Base-by-base conservation (phyloP, 805 yeast species). In the Starmera caribaea region DNA sequence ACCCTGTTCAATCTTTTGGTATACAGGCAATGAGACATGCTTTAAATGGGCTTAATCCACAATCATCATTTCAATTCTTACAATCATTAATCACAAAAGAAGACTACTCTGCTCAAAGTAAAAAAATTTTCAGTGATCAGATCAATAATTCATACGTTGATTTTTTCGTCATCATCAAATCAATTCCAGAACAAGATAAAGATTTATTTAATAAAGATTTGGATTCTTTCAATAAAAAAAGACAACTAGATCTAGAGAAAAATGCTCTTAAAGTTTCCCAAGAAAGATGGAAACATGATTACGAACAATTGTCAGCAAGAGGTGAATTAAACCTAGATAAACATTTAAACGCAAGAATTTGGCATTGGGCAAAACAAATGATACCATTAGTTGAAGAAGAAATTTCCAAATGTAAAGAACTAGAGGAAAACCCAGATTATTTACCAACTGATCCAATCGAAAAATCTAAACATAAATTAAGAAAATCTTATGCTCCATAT, bases 281-380 rank as follows among this genome's bases (percentile, higher is more conserved):
- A 45, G 86, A 81, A 51, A 81, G 84, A 57, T 90, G 98, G 98
- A 80, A 76, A 55, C 80, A 79, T 48, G 89, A 80, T 46, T 81
- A 74, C 49, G 94, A 86, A 50, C 77, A 74, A 39, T 69, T 77
- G 53, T 66, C 68, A 42, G 67, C 70, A 36, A 69, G 81, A 47
- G 86, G 86, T 16, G 76, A 69, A 11, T 41, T 58, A 26, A 57
- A 75, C 4, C 58, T 77, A 31, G 73, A 76, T 35, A 73, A 76
- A 42, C 71, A 76, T 11, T 63, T 89, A 32, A 88, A 87, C 42
- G 79, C 78, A 1, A 78, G 79, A 47, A 62, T 92, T 32, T 92
- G 87, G 75, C 74, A 75, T 43, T 92, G 98, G 98, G 81, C 81
- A 47, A 69, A 71, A 39, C 78, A 75, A 36, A 69, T 89, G 73